These are phyloP conservation scores for Hyphopichia burtonii DNA, from an alignment of 1,139 yeast species.

Conservation along the genomic window DNA sequence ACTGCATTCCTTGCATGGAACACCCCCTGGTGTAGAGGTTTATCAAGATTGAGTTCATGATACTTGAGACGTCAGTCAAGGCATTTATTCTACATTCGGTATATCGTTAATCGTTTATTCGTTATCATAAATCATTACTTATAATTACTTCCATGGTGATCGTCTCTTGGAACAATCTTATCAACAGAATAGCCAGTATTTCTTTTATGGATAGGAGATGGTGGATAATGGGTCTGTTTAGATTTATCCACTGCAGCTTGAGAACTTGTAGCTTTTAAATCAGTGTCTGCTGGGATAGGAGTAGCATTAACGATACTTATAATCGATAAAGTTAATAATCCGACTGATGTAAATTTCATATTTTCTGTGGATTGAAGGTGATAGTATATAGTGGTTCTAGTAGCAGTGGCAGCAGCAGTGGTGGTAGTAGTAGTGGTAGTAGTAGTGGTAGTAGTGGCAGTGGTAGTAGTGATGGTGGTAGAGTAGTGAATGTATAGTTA, in stretches of 20 bases:
- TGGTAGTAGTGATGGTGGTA: no score
- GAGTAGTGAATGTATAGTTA: no score
- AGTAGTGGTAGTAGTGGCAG: no score
- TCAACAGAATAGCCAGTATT: conserved; percentile 3
- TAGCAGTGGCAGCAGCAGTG: no score
- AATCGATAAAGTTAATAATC: neutral
- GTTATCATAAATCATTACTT: neutral
- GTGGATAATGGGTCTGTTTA: neutral
- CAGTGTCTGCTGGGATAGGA: conserved; percentile 26
- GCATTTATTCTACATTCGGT: no score
- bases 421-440: no score
- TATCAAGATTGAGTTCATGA: no score
- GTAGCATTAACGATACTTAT: conserved; percentile 12
- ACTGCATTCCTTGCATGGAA: no score
- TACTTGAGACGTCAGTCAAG: no score
- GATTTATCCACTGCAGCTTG: neutral
- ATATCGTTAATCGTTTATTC: no score
- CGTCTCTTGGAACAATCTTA: conserved; percentile 3
- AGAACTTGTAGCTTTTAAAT: conserved; percentile 15
- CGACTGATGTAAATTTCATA: neutral
- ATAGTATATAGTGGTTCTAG: neutral
- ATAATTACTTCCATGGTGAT: conserved; percentile 3
- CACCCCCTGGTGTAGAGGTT: no score
- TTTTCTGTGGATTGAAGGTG: no score
- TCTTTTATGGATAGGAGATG: neutral